phyloP scores from a whole-genome alignment of 2,329 filamentous ascomycete species.

The Phymatotrichopsis omnivora region DNA sequence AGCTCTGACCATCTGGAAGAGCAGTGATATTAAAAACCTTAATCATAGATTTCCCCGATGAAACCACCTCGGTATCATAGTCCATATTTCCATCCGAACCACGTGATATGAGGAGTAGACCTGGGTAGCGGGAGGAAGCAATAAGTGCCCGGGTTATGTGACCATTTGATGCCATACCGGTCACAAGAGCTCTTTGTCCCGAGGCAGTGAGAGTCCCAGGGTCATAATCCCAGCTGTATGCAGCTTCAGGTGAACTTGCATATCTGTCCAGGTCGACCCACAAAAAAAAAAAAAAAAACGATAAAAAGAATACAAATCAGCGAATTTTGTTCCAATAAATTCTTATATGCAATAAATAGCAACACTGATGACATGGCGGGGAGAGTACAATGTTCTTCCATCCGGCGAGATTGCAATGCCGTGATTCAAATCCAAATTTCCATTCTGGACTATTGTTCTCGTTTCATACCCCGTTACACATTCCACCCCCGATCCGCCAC shows the following conservation, averaged over 20 bases:
- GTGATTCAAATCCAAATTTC: constrained; percentile 43
- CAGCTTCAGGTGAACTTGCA: constrained; percentile 46
- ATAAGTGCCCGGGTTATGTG: constrained; percentile 59
- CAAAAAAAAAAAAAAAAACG: no score
- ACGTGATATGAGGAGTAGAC: constrained; percentile 53
- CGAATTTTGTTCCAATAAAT: constrained; percentile 4
- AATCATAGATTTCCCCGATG: constrained; percentile 55
- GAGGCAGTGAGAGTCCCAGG: constrained; percentile 42
- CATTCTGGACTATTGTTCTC: constrained; percentile 3
- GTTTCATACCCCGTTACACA: constrained; percentile 10
- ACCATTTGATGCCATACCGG: constrained; percentile 50
- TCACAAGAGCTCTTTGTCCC: constrained; percentile 46
- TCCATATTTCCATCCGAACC: constrained; percentile 58
- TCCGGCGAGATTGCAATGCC: constrained; percentile 46
- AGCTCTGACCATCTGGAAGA: constrained; percentile 36
- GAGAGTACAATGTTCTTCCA: constrained; percentile 43
- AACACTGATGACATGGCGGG: constrained; percentile 9
- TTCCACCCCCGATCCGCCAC: constrained; percentile 36
- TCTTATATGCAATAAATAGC: not conserved
- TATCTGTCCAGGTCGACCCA: no score
- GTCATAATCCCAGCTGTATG: constrained; percentile 57
- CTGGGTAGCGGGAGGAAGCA: constrained; percentile 45
- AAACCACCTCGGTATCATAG: constrained; percentile 40
- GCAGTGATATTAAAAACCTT: constrained; percentile 49
- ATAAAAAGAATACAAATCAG: not conserved